These are phyloP conservation scores for Entamoeba histolytica DNA, from an alignment of 208 protist genomes.

Conservation along the genomic window DNA sequence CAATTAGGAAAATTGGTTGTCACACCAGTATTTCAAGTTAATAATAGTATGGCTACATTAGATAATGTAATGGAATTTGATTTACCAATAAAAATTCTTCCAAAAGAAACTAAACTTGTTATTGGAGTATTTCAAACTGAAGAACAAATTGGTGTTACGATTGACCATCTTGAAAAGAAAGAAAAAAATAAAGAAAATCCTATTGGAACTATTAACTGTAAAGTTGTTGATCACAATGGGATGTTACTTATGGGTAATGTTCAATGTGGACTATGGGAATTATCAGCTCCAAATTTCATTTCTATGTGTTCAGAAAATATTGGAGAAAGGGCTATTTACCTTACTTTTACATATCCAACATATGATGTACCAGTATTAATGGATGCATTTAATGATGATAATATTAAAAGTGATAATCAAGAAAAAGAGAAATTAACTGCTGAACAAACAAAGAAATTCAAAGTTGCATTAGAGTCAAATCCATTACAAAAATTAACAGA, in stretches of 20 bases:
- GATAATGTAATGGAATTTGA: not conserved
- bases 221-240: not conserved
- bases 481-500: not conserved
- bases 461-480: not conserved
- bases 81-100: not conserved
- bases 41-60: not conserved
- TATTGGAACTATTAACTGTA: not conserved
- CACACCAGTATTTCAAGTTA: not conserved
- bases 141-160: not conserved
- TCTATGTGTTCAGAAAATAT: not conserved
- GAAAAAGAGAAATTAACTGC: not conserved
- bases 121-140: not conserved
- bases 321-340: not conserved
- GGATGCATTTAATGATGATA: not conserved
- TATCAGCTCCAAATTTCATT: not conserved
- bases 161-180: not conserved
- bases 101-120: not conserved
- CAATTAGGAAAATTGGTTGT: not conserved
- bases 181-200: not conserved
- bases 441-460: not conserved
- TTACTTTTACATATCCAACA: not conserved
- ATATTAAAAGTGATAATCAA: not conserved
- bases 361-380: not conserved
- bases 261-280: not conserved
- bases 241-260: not conserved